phyloP scores from a whole-genome alignment of 2,329 filamentous ascomycete species.

The Ascochyta rabiei region DNA sequence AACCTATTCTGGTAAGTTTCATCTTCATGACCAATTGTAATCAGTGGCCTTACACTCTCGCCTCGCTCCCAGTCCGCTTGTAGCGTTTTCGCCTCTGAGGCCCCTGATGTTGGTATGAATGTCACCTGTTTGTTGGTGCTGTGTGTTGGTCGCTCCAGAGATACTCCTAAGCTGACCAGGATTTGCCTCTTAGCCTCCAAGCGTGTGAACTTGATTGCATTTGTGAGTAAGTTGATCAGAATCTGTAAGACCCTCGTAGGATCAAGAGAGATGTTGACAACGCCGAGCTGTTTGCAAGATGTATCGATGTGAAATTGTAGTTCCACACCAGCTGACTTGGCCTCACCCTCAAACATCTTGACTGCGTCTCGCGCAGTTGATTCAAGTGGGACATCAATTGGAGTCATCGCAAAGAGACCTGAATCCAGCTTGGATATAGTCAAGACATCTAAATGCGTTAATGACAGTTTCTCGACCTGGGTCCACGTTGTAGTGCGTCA shows the following conservation, averaged over 20 bases:
- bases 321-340: constrained; percentile 36
- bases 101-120: constrained; percentile 19
- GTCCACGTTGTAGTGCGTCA: not conserved
- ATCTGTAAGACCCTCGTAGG: constrained; percentile 52
- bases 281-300: constrained; percentile 41
- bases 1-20: constrained; percentile 26
- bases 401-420: constrained; percentile 49
- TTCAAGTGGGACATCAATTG: constrained; percentile 46
- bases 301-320: constrained; percentile 42
- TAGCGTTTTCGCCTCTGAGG: constrained; percentile 21
- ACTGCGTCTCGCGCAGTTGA: constrained; percentile 42
- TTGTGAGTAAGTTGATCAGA: constrained; percentile 48
- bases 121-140: constrained; percentile 33
- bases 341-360: constrained; percentile 49
- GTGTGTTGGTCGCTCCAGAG: constrained; percentile 36
- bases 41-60: constrained; percentile 8
- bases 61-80: constrained; percentile 45
- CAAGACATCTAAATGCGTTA: constrained; percentile 43
- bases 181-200: constrained; percentile 40
- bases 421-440: constrained; percentile 55
- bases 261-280: constrained; percentile 51
- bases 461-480: not conserved
- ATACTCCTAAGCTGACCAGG: constrained; percentile 45
- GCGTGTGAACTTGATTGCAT: constrained; percentile 54
- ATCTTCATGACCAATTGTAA: no score